A percentile compares a stretch with the other conserved stretches of the same genome.
These are phyloP conservation scores for Ceratopteris richardii DNA, from an alignment of 75 land plant genomes.

Conservation along the genomic window DNA sequence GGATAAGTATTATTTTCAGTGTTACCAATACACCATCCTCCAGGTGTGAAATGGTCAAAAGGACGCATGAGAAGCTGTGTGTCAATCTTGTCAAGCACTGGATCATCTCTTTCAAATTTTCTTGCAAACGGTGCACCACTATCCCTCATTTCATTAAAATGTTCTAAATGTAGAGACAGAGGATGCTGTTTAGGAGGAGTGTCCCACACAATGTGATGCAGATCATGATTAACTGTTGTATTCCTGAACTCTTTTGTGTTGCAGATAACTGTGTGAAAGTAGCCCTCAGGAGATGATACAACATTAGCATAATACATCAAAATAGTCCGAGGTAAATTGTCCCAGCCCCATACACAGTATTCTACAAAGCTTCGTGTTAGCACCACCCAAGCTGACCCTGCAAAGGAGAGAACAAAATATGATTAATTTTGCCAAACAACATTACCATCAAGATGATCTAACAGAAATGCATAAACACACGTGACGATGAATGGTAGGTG, in stretches of 20 bases:
- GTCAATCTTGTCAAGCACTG: slow-evolving; percentile 69
- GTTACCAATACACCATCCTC: slow-evolving; percentile 88
- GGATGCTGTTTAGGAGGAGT: slow-evolving; percentile 39
- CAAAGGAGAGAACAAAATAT: no score
- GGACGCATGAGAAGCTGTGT: slow-evolving; percentile 38
- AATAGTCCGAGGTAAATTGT: slow-evolving; percentile 72
- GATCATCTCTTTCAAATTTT: slow-evolving; percentile 38
- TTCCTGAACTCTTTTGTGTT: slow-evolving; percentile 58
- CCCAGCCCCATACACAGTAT: slow-evolving; percentile 70
- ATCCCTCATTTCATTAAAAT: slow-evolving; percentile 46
- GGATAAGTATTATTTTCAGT: slow-evolving; percentile 23
- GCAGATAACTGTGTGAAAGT: slow-evolving; percentile 81
- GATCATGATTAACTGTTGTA: slow-evolving; percentile 56
- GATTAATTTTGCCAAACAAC: no score
- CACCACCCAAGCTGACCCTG: slow-evolving; percentile 67
- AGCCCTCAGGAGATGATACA: slow-evolving; percentile 48
- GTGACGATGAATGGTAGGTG: no score
- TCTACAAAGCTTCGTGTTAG: slow-evolving; percentile 62
- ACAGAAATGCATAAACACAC: no score
- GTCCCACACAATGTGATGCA: slow-evolving; percentile 42
- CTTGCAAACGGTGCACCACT: slow-evolving; percentile 81
- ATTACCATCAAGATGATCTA: no score
- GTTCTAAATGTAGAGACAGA: slow-evolving; percentile 19
- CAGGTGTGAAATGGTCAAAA: slow-evolving; percentile 55
- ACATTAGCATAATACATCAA: slow-evolving; percentile 85